Base-by-base conservation (phyloP, 176 grass and related monocot species). In the Juncus effusus region DNA sequence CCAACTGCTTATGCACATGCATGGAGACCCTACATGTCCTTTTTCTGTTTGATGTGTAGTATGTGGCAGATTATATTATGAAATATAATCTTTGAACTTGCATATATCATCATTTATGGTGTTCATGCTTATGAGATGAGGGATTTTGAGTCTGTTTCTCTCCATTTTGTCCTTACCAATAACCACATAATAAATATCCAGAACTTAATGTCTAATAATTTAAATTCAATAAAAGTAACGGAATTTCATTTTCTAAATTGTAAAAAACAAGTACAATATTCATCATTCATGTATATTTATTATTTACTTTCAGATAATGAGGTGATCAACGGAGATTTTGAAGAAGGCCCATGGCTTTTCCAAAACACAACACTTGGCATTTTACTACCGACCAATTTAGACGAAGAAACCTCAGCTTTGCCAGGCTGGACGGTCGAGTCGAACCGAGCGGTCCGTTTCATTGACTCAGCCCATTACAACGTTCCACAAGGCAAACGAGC, bases 341-440 rank as follows among this genome's bases (percentile, higher is more conserved):
- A 99, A 69, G 95, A 99, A 62, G 95, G 95, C 37, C 95, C 95
- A 8, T 99, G 95, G 95, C 78, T 99, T 88, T 99, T 94, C 57
- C 76, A 63, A 1, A 99, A 99, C 83, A 90, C 85, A 3, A 89
- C 80, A 64, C 90, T 99, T 45, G 95, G 95, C 3, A 83, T 99
- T 40, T 88, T 99, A 10, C 88, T 99, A 37, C 95, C 95, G 3
- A 94, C 95, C 49, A 94, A 99, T 69, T 88, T 99, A 0, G 85
- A 99, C 3, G 95, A 94, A 57, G 80, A 86, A 67, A 94, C 83
- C 38, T 90, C 95, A 12, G 67, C 95, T 2, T 76, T 99, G 19
- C 86, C 89, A 7, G 89, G 89, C 42, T 99, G 95, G 95, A 84
- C 86, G 42, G 80, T 99, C 5, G 95, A 99, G 78, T 94, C 95